A percentile compares a stretch with the other conserved stretches of the same genome.
Conservation (phyloP, 106 monocot species). For the Cymbidium sinense region DNA sequence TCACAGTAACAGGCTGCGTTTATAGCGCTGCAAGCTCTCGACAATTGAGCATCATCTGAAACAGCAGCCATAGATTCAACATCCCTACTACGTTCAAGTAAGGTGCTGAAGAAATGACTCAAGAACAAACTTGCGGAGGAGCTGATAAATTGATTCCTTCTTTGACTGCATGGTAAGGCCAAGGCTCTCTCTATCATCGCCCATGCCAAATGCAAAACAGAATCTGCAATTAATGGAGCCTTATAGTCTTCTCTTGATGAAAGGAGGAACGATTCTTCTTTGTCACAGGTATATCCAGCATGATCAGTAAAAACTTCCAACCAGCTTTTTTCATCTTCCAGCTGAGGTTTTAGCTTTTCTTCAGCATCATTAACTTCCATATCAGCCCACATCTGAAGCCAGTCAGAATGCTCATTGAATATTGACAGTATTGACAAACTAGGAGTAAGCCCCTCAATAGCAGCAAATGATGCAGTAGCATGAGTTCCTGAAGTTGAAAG, state of each 20-base stretch:
- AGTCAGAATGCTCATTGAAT: conserved; percentile 41
- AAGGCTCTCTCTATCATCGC: conserved; percentile 53
- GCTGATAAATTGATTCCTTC: conserved; percentile 37
- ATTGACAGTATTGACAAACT: conserved; percentile 36
- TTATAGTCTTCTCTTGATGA: conserved; percentile 57
- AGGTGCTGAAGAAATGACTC: conserved; percentile 37
- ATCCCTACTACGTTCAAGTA: conserved; percentile 34
- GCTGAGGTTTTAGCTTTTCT: conserved; percentile 37
- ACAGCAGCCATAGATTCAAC: conserved; percentile 17
- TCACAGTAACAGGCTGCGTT: conserved; percentile 62
- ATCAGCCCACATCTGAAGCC: conserved; percentile 66
- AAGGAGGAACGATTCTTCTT: conserved; percentile 35
- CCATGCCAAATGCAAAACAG: conserved; percentile 42
- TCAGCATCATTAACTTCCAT: conserved; percentile 53
- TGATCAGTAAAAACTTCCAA: conserved; percentile 15
- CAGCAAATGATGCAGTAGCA: conserved; percentile 11
- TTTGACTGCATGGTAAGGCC: conserved; percentile 19
- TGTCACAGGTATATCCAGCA: neutral
- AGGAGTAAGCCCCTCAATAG: conserved; percentile 19
- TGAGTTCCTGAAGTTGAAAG: conserved; percentile 39
- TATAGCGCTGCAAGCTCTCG: conserved; percentile 30
- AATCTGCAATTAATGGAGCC: conserved; percentile 57
- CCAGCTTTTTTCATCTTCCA: conserved; percentile 53
- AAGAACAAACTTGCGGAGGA: conserved; percentile 48
- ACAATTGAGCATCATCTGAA: conserved; percentile 26